These are phyloP conservation scores for Cerioporus squamosus DNA, from an alignment of 1,284 basidiomycete species.

Conservation along the genomic window DNA sequence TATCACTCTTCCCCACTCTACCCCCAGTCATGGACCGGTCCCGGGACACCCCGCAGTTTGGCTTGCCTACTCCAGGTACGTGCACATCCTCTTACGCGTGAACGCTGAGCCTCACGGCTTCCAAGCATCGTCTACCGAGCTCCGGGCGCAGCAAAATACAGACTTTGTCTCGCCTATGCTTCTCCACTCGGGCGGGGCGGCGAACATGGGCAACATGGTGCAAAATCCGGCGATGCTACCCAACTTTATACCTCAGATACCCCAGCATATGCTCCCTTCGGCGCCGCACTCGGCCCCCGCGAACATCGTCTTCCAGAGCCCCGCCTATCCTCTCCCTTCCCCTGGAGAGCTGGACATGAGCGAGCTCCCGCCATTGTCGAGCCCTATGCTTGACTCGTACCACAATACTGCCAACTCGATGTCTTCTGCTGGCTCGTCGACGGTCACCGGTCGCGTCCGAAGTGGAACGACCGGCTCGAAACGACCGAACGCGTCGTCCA, in stretches of 20 bases:
- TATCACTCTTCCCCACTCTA: slow-evolving; percentile 36
- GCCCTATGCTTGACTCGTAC: slow-evolving; percentile 72
- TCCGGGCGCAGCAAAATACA: slow-evolving; percentile 60
- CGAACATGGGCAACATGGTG: slow-evolving; percentile 33
- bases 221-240: slow-evolving; percentile 36
- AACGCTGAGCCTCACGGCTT: background rate
- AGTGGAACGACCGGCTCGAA: slow-evolving; percentile 27
- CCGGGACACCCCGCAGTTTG: slow-evolving; percentile 51
- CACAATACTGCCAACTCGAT: slow-evolving; percentile 33
- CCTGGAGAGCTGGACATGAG: slow-evolving; percentile 60
- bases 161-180: slow-evolving; percentile 70
- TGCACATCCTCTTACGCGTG: slow-evolving; percentile 9
- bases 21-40: slow-evolving; percentile 41
- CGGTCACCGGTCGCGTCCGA: slow-evolving; percentile 9
- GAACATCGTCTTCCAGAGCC: slow-evolving; percentile 59
- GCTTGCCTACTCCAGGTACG: slow-evolving; percentile 76
- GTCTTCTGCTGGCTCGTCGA: background rate
- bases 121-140: slow-evolving; percentile 65
- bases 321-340: slow-evolving; percentile 38
- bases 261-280: slow-evolving; percentile 36
- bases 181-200: slow-evolving; percentile 38
- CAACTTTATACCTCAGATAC: slow-evolving; percentile 30
- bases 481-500: slow-evolving; percentile 38
- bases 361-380: slow-evolving; percentile 76
- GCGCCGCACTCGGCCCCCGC: slow-evolving; percentile 60